Conservation (phyloP, 192 early-diverging fungal genomes). For the Coemansia sp. region DNA sequence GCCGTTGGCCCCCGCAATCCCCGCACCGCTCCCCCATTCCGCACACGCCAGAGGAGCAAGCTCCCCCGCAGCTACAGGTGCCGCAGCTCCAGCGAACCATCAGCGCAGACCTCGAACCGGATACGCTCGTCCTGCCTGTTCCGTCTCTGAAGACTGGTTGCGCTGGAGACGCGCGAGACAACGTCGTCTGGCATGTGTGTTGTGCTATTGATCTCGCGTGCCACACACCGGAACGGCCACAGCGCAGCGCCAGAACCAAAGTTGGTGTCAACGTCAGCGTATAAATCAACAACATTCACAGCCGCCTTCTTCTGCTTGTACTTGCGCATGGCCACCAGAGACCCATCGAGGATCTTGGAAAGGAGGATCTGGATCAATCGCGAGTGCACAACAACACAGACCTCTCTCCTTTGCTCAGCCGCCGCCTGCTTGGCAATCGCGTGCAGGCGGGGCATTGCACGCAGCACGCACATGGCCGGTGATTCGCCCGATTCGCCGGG, state of each 20-base stretch:
- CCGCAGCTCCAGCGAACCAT: constrained; percentile 24
- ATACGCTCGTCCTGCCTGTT: constrained; percentile 10
- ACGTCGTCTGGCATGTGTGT: constrained; percentile 31
- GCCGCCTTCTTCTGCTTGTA: constrained; percentile 46
- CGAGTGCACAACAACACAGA: constrained; percentile 36
- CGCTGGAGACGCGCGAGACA: constrained; percentile 33
- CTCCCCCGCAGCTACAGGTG: constrained; percentile 10
- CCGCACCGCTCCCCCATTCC: neutral
- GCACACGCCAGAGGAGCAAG: too few species aligned
- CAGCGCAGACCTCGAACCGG: constrained; percentile 26
- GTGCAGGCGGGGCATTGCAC: constrained; percentile 23
- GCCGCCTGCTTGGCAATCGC: constrained; percentile 23
- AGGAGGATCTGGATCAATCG: constrained; percentile 48
- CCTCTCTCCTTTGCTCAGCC: constrained; percentile 11
- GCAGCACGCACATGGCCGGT: constrained; percentile 23
- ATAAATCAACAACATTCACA: constrained; percentile 25
- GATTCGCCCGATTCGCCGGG: constrained; percentile 35
- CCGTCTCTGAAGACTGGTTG: constrained; percentile 16
- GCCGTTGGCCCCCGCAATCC: neutral
- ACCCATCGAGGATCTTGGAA: constrained; percentile 30
- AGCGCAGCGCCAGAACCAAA: neutral
- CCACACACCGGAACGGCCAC: constrained; percentile 19
- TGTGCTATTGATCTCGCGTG: constrained; percentile 31
- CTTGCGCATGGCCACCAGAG: constrained; percentile 26
- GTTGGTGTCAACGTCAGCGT: neutral